Conservation (phyloP, 768 basidiomycete genomes). For the Phanerochaete sordida region DNA sequence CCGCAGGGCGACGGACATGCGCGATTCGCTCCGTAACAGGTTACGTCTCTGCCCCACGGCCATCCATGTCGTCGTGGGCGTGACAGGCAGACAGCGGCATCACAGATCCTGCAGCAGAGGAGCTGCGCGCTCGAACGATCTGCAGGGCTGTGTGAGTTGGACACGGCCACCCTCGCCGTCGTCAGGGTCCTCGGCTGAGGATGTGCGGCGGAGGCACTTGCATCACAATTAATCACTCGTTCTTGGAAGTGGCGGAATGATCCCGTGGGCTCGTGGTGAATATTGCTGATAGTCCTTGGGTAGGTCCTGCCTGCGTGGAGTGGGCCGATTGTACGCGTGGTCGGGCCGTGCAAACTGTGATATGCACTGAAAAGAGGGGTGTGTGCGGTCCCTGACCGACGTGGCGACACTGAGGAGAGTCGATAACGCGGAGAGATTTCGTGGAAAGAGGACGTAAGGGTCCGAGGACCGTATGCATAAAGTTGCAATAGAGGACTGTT, state of each 20-base stretch:
- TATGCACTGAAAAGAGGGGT: background rate
- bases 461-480: background rate
- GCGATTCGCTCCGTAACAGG: background rate
- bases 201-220: background rate
- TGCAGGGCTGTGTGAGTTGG: background rate
- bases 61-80: background rate
- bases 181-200: background rate
- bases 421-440: background rate
- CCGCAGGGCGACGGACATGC: background rate
- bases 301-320: background rate
- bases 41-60: background rate
- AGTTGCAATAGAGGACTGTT: background rate
- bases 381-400: background rate
- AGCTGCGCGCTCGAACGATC: background rate
- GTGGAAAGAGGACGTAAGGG: background rate
- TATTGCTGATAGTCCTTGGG: background rate
- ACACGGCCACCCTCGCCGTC: background rate
- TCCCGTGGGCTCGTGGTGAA: background rate
- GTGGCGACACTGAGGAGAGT: background rate
- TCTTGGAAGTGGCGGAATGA: background rate
- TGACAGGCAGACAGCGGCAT: background rate
- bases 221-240: background rate
- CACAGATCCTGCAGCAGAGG: background rate
- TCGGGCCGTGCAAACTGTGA: background rate
- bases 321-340: background rate